Evolutionary conservation across 495 filamentous ascomycete genomes (phyloP).

Genomic region (Aspergillus mulundensis): DNA sequence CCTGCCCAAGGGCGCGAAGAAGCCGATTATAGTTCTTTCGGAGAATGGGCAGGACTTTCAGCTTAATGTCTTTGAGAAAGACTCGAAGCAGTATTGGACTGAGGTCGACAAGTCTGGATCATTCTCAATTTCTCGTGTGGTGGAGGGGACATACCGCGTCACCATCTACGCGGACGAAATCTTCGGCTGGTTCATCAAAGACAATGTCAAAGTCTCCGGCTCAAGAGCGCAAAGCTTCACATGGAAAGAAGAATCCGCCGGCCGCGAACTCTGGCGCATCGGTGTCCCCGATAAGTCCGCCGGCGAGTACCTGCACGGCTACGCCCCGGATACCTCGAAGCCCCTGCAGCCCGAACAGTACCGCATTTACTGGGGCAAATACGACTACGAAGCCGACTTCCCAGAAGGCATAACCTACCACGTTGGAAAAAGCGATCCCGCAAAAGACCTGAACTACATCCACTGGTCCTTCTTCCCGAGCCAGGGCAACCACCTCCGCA

Average conservation of each 20-base stretch:
- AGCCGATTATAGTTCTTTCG: constrained; percentile 48
- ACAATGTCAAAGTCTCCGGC: constrained; percentile 37
- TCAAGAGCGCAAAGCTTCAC: constrained; percentile 24
- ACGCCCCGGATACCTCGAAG: constrained; percentile 35
- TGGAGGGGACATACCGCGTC: constrained; percentile 49
- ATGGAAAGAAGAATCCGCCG: constrained; percentile 48
- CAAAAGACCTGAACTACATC: constrained; percentile 48
- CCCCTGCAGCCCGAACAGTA: constrained; percentile 47
- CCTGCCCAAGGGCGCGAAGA: constrained; percentile 41
- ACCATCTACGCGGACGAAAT: constrained; percentile 54
- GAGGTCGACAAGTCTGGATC: constrained; percentile 41
- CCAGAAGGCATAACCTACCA: constrained; percentile 49
- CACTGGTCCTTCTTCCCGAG: constrained; percentile 53
- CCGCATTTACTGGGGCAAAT: constrained; percentile 50
- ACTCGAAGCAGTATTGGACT: constrained; percentile 54
- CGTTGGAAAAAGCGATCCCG: constrained; percentile 43
- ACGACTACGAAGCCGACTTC: constrained; percentile 51
- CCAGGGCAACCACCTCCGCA: constrained; percentile 33
- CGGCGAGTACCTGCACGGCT: constrained; percentile 51
- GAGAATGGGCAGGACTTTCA: constrained; percentile 51
- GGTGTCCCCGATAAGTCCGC: constrained; percentile 51
- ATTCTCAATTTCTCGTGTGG: constrained; percentile 46
- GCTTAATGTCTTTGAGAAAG: constrained; percentile 47
- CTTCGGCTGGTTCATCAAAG: constrained; percentile 49
- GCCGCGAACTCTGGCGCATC: constrained; percentile 51